Conservation (phyloP, 2,329 filamentous ascomycete genomes). For the Lasiodiplodia theobromae region DNA sequence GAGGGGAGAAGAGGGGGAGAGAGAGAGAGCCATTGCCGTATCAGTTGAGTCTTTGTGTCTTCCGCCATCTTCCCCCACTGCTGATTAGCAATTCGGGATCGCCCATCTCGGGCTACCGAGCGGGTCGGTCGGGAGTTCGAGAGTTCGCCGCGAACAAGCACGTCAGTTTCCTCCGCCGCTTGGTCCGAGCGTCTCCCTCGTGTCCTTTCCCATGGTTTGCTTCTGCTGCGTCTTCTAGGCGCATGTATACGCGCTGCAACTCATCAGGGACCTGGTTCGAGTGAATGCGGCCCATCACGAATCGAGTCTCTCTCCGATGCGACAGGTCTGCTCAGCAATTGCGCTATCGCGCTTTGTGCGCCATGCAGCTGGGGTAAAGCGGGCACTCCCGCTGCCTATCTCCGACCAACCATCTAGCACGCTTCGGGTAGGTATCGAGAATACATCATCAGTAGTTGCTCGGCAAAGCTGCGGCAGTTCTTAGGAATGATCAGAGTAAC, state of each 20-base stretch:
- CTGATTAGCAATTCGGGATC: slow-evolving; percentile 24
- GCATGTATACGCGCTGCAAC: not conserved
- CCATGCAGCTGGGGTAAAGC: slow-evolving; percentile 10
- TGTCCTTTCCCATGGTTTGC: not conserved
- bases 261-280: not conserved
- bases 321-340: slow-evolving; percentile 4
- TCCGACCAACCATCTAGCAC: slow-evolving; percentile 8
- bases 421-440: not conserved
- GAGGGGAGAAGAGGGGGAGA: not conserved
- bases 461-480: not conserved
- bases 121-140: not conserved
- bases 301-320: not conserved
- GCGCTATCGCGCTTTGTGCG: slow-evolving; percentile 25
- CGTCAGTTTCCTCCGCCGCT: not conserved
- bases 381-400: slow-evolving; percentile 24
- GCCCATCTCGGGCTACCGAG: slow-evolving; percentile 1
- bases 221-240: not conserved
- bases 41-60: too few species aligned
- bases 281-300: not conserved
- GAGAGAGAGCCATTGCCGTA: not conserved
- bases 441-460: not conserved
- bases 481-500: not conserved
- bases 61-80: not conserved
- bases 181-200: not conserved
- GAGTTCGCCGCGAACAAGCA: not conserved